Percentiles rank a stretch among this genome's conserved stretches.
Conservation (phyloP, 2,329 filamentous ascomycete genomes). For the Endothia cerciana region DNA sequence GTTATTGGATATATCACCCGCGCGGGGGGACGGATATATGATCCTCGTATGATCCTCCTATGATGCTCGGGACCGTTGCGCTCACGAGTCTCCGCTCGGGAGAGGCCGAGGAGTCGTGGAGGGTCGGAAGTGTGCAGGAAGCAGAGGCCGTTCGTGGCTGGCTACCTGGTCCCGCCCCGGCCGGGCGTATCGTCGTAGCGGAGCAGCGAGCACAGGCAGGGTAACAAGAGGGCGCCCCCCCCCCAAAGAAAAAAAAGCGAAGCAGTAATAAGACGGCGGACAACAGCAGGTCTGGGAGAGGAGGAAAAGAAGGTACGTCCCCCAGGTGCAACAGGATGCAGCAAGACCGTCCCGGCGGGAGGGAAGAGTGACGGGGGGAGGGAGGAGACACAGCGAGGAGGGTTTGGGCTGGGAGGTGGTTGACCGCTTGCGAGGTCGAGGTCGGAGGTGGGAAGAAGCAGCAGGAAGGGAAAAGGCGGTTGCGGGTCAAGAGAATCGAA, state of each 20-base stretch:
- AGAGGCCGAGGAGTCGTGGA: not conserved
- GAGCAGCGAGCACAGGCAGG: slow-evolving; percentile 11
- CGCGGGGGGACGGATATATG: not conserved
- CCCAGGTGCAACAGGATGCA: not conserved
- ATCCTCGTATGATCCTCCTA: not conserved
- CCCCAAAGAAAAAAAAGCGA: not conserved
- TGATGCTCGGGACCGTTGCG: not conserved
- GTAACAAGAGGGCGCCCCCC: no score
- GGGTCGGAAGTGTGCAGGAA: not conserved
- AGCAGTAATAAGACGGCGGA: not conserved
- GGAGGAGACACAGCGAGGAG: not conserved
- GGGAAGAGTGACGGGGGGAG: not conserved
- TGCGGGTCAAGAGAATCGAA: slow-evolving; percentile 17
- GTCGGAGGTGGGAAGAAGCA: slow-evolving; percentile 13
- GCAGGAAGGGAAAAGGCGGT: slow-evolving; percentile 19
- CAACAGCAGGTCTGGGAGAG: no score
- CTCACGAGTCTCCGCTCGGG: not conserved
- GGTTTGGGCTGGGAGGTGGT: slow-evolving; percentile 11
- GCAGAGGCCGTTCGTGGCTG: slow-evolving; percentile 7
- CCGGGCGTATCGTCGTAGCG: slow-evolving; percentile 3
- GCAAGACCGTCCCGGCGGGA: not conserved
- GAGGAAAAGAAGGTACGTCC: not conserved
- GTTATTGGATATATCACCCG: slow-evolving; percentile 15
- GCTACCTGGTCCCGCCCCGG: slow-evolving; percentile 4
- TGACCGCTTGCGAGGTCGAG: slow-evolving; percentile 16